These are phyloP conservation scores for Lophium mytilinum DNA, from an alignment of 495 filamentous ascomycete genomes.

Conservation along the genomic window DNA sequence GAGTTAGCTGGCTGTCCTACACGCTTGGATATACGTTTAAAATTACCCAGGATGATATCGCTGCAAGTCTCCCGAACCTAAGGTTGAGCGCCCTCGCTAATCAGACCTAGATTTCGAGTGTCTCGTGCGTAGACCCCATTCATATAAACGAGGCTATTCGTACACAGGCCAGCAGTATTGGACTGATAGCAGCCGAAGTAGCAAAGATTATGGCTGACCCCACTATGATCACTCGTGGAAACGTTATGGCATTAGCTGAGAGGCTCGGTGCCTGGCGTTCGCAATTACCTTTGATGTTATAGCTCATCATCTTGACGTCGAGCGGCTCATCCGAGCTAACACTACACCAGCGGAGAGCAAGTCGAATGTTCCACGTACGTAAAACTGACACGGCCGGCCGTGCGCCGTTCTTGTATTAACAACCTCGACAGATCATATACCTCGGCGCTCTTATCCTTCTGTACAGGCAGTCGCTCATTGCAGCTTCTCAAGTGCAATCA, in stretches of 20 bases:
- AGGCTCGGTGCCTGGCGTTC: constrained; percentile 19
- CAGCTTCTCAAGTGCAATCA: constrained; percentile 11
- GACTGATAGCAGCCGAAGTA: constrained; percentile 22
- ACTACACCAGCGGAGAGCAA: constrained; percentile 15
- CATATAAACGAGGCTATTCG: constrained; percentile 17
- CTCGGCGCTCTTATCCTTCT: constrained; percentile 24
- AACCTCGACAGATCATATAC: constrained; percentile 18
- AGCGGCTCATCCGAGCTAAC: constrained; percentile 2
- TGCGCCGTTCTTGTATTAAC: not conserved
- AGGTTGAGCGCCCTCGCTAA: not conserved
- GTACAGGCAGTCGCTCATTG: constrained; percentile 14
- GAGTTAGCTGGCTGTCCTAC: constrained; percentile 19
- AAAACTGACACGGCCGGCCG: not conserved
- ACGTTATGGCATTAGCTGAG: constrained; percentile 6
- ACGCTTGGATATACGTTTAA: constrained; percentile 19
- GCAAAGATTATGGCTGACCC: constrained; percentile 15
- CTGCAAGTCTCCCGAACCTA: constrained; percentile 3
- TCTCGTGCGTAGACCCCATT: not conserved
- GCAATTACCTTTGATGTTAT: constrained; percentile 11
- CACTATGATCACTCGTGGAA: constrained; percentile 10
- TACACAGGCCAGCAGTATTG: constrained; percentile 17
- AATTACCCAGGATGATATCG: constrained; percentile 11
- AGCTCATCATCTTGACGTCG: constrained; percentile 11
- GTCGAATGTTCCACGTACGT: constrained; percentile 24
- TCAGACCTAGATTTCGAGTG: constrained; percentile 11